Conservation (phyloP, 73 alveolate species). For the Tetrahymena thermophila region DNA sequence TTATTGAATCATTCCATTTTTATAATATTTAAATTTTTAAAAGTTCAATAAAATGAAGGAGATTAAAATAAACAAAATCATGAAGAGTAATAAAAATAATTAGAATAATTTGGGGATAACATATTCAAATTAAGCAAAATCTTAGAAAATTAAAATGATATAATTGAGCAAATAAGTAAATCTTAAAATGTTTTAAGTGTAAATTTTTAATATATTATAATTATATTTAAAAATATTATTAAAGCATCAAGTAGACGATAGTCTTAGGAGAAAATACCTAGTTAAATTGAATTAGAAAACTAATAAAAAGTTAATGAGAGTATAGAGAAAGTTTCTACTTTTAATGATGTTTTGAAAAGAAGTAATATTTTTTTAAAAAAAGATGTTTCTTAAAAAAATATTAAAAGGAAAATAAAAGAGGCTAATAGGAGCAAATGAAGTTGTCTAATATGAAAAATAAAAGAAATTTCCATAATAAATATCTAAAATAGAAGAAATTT, state of each 20-base stretch:
- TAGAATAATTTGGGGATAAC: not conserved
- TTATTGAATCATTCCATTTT: not conserved
- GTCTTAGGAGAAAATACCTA: not conserved
- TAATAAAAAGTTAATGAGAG: not conserved
- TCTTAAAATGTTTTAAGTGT: too few relatives aligned
- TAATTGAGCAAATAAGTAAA: not conserved
- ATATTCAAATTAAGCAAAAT: not conserved
- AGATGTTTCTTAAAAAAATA: not conserved
- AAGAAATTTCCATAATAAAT: not conserved
- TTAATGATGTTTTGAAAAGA: not conserved
- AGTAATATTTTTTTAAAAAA: not conserved
- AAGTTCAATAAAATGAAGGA: not conserved
- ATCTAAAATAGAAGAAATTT: not conserved
- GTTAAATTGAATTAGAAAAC: not conserved
- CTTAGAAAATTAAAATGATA: not conserved
- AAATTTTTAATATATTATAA: not conserved
- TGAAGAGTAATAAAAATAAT: not conserved
- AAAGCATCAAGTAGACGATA: not conserved
- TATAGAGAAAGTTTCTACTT: not conserved
- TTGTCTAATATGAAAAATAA: not conserved
- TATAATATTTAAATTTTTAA: not conserved
- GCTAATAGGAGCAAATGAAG: not conserved
- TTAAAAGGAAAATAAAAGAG: not conserved
- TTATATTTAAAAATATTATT: not conserved
- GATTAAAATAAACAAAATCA: not conserved